Evolutionary conservation across 2,329 filamentous ascomycete species (phyloP).

Genomic region (Curvularia sp.): DNA sequence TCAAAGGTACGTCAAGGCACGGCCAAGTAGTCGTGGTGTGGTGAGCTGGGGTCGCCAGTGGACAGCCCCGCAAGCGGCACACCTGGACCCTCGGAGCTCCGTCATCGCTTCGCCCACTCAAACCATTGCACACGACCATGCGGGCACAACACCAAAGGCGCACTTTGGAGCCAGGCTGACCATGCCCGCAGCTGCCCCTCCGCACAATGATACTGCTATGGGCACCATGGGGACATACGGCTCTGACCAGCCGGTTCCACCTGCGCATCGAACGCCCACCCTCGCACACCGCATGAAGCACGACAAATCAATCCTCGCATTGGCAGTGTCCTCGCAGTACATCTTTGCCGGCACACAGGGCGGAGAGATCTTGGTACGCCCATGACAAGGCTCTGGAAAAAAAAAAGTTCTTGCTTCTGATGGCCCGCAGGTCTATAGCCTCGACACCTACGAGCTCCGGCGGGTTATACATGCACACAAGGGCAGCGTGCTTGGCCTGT

Average conservation of each 20-base stretch:
- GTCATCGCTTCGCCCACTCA: conserved; percentile 30
- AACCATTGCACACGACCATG: conserved; percentile 36
- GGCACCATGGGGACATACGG: conserved; percentile 29
- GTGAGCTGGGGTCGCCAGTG: conserved; percentile 1
- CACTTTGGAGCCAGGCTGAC: conserved; percentile 35
- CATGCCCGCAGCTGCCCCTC: conserved; percentile 35
- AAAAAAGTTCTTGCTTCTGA: conserved; percentile 25
- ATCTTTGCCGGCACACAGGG: conserved; percentile 94
- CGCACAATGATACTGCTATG: conserved; percentile 35
- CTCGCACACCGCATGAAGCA: conserved; percentile 78
- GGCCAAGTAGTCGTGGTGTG: not conserved
- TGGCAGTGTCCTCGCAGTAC: conserved; percentile 79
- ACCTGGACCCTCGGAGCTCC: conserved; percentile 29
- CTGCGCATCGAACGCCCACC: conserved; percentile 57
- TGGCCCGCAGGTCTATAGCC: conserved; percentile 71
- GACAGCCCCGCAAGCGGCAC: conserved; percentile 20
- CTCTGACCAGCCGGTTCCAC: conserved; percentile 12
- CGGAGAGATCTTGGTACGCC: conserved; percentile 79
- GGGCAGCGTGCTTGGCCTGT: conserved; percentile 86
- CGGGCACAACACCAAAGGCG: conserved; percentile 20
- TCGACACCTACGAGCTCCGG: conserved; percentile 84
- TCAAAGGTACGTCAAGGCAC: conserved; percentile 27
- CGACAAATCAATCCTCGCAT: conserved; percentile 78
- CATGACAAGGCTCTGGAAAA: too few species aligned
- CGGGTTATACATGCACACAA: conserved; percentile 85